A percentile compares a stretch with the other conserved stretches of the same genome.
Conservation (phyloP, 805 yeast genomes). For the Candida ponderosae region DNA sequence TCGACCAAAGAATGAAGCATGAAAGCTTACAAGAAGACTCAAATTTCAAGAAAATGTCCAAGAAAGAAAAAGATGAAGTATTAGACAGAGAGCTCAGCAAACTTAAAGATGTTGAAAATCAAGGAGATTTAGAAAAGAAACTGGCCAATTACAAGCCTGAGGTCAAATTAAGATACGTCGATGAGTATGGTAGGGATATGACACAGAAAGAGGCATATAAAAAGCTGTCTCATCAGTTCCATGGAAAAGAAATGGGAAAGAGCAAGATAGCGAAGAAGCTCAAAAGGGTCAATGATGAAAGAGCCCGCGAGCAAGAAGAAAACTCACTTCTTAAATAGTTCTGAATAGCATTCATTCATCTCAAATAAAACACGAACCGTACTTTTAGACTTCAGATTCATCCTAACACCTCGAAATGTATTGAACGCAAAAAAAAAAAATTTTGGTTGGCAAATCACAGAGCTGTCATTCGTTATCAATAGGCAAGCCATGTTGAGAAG, state of each 20-base stretch:
- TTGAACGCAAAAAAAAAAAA: too few species aligned
- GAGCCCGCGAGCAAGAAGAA: slow-evolving; percentile 3
- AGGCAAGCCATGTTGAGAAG: not conserved
- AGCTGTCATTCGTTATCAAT: not conserved
- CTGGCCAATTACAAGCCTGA: slow-evolving; percentile 35
- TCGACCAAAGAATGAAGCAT: slow-evolving; percentile 8
- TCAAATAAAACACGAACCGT: too few species aligned
- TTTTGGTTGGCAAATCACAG: too few species aligned
- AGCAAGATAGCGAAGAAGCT: slow-evolving; percentile 14
- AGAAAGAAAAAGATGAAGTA: slow-evolving; percentile 37
- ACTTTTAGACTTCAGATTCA: too few species aligned
- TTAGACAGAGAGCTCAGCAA: slow-evolving; percentile 9
- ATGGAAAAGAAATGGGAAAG: slow-evolving; percentile 31
- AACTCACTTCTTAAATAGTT: not conserved
- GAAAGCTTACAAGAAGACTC: slow-evolving; percentile 9
- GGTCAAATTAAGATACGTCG: slow-evolving; percentile 42
- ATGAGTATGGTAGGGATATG: slow-evolving; percentile 42
- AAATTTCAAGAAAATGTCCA: slow-evolving; percentile 22
- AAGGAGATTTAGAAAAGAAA: slow-evolving; percentile 7
- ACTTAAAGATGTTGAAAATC: slow-evolving; percentile 3
- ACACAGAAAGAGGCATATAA: slow-evolving; percentile 52
- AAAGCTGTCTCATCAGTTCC: slow-evolving; percentile 52
- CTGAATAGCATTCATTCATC: too few species aligned
- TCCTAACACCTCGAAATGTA: too few species aligned
- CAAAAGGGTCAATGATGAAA: slow-evolving; percentile 14